Percentiles rank a stretch among this genome's conserved stretches.
phyloP scores from a whole-genome alignment of 345 rosid genomes.

The Camelina neglecta region DNA sequence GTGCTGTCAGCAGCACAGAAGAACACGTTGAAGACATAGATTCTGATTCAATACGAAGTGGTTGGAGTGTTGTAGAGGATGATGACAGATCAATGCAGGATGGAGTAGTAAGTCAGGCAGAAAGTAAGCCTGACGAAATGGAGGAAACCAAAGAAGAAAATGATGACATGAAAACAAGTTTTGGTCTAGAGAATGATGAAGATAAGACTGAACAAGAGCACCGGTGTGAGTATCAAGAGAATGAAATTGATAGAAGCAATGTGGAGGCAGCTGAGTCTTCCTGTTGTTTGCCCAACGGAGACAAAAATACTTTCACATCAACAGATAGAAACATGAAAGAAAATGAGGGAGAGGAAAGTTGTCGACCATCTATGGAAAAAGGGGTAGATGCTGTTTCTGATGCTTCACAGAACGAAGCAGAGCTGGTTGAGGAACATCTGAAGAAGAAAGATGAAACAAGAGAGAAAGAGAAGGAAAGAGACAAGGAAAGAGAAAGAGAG shows the following conservation, averaged over 20 bases:
- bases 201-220: conserved; percentile 31
- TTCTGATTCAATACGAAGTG: conserved; percentile 49
- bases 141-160: conserved; percentile 39
- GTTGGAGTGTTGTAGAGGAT: conserved; percentile 45
- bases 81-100: conserved; percentile 39
- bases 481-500: conserved; percentile 61
- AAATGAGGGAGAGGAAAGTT: conserved; percentile 46
- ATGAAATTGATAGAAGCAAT: conserved; percentile 34
- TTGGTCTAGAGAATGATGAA: conserved; percentile 33
- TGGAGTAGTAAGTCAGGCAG: conserved; percentile 43
- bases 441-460: conserved; percentile 59
- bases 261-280: conserved; percentile 45
- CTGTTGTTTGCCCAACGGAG: conserved; percentile 41
- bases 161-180: conserved; percentile 32
- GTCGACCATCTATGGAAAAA: conserved; percentile 48
- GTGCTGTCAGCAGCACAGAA: conserved; percentile 40
- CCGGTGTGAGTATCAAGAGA: conserved; percentile 33
- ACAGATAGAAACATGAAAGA: conserved; percentile 41
- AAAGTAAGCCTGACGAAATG: conserved; percentile 44
- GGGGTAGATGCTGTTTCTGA: conserved; percentile 48
- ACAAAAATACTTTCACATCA: conserved; percentile 40
- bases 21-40: conserved; percentile 50
- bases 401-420: conserved; percentile 49
- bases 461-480: conserved; percentile 61
- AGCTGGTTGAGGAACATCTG: conserved; percentile 44